Evolutionary conservation across 2,329 filamentous ascomycete species (phyloP).

Genomic region (Nigrospora sphaerica): DNA sequence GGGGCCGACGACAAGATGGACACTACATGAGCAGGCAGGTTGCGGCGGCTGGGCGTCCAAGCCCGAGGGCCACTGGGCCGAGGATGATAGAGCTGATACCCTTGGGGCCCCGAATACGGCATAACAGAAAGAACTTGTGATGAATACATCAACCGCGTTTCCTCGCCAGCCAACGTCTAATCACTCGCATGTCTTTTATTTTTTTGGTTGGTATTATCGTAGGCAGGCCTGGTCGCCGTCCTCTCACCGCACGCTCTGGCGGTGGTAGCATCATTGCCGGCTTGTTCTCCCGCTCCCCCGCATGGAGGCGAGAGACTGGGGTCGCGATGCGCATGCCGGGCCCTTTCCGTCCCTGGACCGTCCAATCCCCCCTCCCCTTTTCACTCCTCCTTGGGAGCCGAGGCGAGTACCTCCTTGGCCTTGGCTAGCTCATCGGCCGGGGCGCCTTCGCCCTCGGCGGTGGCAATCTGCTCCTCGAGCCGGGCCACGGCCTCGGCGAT

Average conservation of each 20-base stretch:
- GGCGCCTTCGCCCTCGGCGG: slow-evolving; percentile 40
- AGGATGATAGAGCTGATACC: slow-evolving; percentile 2
- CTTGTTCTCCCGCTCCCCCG: too few species aligned
- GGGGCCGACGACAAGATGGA: slow-evolving; percentile 58
- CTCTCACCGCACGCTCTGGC: too few species aligned
- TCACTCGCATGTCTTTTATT: too few species aligned
- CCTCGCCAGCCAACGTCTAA: too few species aligned
- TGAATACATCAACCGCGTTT: too few species aligned
- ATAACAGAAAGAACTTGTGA: too few species aligned
- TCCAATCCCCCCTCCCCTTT: not conserved
- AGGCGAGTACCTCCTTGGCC: slow-evolving; percentile 38
- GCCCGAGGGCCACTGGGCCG: not conserved
- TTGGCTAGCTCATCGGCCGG: slow-evolving; percentile 43
- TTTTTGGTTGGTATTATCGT: too few species aligned
- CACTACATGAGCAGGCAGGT: slow-evolving; percentile 32
- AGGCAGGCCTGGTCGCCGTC: too few species aligned
- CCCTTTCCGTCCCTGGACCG: too few species aligned
- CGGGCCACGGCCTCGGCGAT: slow-evolving; percentile 66
- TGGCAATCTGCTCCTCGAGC: slow-evolving; percentile 69
- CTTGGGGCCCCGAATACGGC: not conserved
- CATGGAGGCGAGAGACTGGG: too few species aligned
- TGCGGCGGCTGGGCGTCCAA: not conserved
- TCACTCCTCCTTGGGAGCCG: slow-evolving; percentile 1
- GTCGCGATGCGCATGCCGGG: too few species aligned
- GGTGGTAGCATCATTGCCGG: too few species aligned